Evolutionary conservation across 1,284 basidiomycete species (phyloP), one percentile per base, ranked within the genome.

Genomic region (Tilletia caries): DNA sequence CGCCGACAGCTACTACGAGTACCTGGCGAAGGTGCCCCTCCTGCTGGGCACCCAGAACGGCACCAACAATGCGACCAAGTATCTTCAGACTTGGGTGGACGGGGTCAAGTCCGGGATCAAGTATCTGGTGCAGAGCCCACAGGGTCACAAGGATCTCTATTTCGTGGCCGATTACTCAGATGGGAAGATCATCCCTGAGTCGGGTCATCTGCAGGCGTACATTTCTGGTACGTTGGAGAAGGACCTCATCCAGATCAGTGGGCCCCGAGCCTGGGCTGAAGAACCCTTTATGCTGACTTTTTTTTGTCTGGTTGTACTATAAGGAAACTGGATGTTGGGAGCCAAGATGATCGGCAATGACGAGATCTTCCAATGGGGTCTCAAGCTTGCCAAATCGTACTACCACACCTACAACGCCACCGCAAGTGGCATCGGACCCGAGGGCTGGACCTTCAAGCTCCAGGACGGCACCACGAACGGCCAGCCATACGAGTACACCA

Each of bases 1-100:
- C 25, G 72, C 72, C 37, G 79, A 80, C 67, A 71, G 68, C 18
- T 81, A 75, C 68, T 81, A 76, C 65, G 79, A 80, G 69, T 80
- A 80, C 54, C 70, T 79, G 20, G 66, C 77, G 73, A 80, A 80
- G 66, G 76, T 75, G 29, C 74, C 74, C 1, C 74, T 77, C 66
- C 66, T 78, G n/a, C 70, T 48, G 4, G 79, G 76, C 18, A 27
- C 12, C 6, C 52, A 54, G 52, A 54, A 29, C 25, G 52, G 52
- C 13, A 50, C 46, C 46, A 50, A 50, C 65, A 20, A 43, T 20
- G 67, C 71, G 2, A 71, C 75, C 50, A 46, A 65, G 18, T 80
- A 73, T 69, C 54, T 79, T n/a, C 65, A 69, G 5, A 75, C 76
- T 8, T 81, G 79, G 79, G 68, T 76, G 58, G 54, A 72, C 13